Evolutionary conservation across 768 basidiomycete genomes (phyloP).

Genomic region (Daedaleopsis sinensis): DNA sequence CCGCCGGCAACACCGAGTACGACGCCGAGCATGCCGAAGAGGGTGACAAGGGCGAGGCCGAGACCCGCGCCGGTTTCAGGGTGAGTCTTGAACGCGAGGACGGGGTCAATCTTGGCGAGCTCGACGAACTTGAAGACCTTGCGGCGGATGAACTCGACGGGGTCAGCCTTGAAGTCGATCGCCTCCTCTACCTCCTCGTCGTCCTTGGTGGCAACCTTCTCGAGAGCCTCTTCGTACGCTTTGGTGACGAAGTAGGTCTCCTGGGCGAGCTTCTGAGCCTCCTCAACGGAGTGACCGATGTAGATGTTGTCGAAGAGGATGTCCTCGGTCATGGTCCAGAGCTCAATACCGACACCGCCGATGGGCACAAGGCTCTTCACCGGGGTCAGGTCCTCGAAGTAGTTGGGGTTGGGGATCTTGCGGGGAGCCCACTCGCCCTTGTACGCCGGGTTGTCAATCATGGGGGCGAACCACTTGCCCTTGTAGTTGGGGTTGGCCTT

Average conservation of each 20-base stretch:
- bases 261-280: constrained; percentile 79
- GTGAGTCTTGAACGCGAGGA: constrained; percentile 82
- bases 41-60: constrained; percentile 69
- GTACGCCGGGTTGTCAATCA: constrained; percentile 97
- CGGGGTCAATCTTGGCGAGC: constrained; percentile 71
- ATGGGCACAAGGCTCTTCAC: constrained; percentile 86
- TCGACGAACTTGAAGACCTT: constrained; percentile 83
- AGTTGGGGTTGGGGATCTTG: constrained; percentile 88
- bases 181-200: constrained; percentile 47
- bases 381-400: constrained; percentile 86
- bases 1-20: constrained; percentile 80
- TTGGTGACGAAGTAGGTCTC: constrained; percentile 96
- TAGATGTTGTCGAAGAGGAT: constrained; percentile 95
- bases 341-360: constrained; percentile 94
- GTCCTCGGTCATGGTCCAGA: constrained; percentile 99
- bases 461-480: constrained; percentile 96
- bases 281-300: constrained; percentile 85
- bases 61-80: constrained; percentile 87
- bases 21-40: constrained; percentile 84
- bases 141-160: constrained; percentile 77
- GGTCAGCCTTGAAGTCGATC: constrained; percentile 66
- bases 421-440: constrained; percentile 93
- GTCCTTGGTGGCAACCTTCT: constrained; percentile 49
- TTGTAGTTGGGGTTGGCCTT: constrained; percentile 95
- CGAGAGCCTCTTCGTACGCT: constrained; percentile 67